A percentile compares a stretch with the other conserved stretches of the same genome.
These are phyloP conservation scores for Solanum paucissectum DNA, from an alignment of 257 asterid genomes.

Conservation along the genomic window DNA sequence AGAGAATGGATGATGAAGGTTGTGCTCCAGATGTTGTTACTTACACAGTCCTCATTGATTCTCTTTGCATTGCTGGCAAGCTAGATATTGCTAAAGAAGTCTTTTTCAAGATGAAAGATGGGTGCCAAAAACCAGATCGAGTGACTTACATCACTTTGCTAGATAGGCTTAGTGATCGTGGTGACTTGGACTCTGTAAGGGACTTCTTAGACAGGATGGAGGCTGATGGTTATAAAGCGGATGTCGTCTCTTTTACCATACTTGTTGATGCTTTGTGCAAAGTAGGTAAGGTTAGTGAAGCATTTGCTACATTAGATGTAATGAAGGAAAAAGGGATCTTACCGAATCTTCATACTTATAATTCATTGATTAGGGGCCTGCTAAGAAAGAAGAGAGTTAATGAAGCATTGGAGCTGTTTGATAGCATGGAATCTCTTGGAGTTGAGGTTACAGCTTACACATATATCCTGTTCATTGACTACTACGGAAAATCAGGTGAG, in stretches of 20 bases:
- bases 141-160: conserved; percentile 86
- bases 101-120: conserved; percentile 59
- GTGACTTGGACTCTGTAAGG: conserved; percentile 60
- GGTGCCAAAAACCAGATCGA: conserved; percentile 79
- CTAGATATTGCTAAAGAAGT: conserved; percentile 62
- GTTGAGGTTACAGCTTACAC: conserved; percentile 52
- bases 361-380: conserved; percentile 78
- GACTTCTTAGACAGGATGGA: conserved; percentile 69
- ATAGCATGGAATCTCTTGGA: conserved; percentile 52
- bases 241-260: conserved; percentile 79
- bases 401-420: conserved; percentile 60
- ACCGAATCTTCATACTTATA: conserved; percentile 87
- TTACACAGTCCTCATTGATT: conserved; percentile 85
- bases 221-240: conserved; percentile 71
- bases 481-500: conserved; percentile 79
- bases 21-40: conserved; percentile 94
- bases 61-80: conserved; percentile 87
- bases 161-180: conserved; percentile 63
- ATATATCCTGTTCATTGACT: conserved; percentile 71
- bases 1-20: conserved; percentile 79
- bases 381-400: conserved; percentile 43
- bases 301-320: conserved; percentile 47
- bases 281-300: conserved; percentile 56
- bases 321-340: conserved; percentile 54
- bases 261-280: conserved; percentile 74